Percentiles rank a stretch among this genome's conserved stretches.
phyloP scores from a whole-genome alignment of 2,329 filamentous ascomycete species.

The Microcyclospora tardicrescens region DNA sequence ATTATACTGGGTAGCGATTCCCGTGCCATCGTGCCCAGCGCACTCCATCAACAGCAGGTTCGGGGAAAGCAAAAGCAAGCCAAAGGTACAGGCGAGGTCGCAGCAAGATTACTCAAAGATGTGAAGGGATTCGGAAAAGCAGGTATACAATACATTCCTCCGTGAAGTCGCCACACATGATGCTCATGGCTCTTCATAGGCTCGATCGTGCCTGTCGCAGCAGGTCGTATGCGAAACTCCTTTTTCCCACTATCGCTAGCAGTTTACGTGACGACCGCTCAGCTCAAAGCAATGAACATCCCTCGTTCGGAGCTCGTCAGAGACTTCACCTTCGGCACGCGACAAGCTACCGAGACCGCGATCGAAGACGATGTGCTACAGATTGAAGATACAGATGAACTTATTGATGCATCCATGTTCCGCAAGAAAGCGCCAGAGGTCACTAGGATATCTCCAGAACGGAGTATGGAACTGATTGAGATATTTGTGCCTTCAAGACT shows the following conservation, averaged over 20 bases:
- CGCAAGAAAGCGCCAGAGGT: slow-evolving; percentile 19
- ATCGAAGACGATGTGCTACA: slow-evolving; percentile 1
- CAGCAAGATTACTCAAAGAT: slow-evolving; percentile 40
- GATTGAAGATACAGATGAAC: slow-evolving; percentile 1
- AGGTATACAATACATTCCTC: slow-evolving; percentile 20
- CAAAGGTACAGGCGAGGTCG: slow-evolving; percentile 24
- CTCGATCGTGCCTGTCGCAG: slow-evolving; percentile 38
- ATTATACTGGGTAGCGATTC: too few relatives aligned
- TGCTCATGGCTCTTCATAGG: slow-evolving; percentile 26
- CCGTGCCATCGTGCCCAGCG: background rate
- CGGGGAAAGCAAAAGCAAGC: slow-evolving; percentile 25
- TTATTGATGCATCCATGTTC: slow-evolving; percentile 9
- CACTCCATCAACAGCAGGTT: slow-evolving; percentile 16
- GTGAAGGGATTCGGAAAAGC: slow-evolving; percentile 37
- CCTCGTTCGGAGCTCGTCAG: slow-evolving; percentile 33
- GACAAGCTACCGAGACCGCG: background rate
- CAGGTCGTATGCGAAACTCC: slow-evolving; percentile 41
- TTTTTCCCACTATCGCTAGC: slow-evolving; percentile 41
- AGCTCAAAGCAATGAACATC: slow-evolving; percentile 32
- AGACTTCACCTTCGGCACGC: slow-evolving; percentile 31
- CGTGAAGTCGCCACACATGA: background rate
- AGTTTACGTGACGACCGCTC: slow-evolving; percentile 37
- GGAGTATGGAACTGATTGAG: slow-evolving; percentile 35
- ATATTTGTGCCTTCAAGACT: slow-evolving; percentile 34
- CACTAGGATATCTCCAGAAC: slow-evolving; percentile 28